phyloP scores from a whole-genome alignment of 371 early-diverging fungal genomes.

The Quaeritorhiza haematococci region DNA sequence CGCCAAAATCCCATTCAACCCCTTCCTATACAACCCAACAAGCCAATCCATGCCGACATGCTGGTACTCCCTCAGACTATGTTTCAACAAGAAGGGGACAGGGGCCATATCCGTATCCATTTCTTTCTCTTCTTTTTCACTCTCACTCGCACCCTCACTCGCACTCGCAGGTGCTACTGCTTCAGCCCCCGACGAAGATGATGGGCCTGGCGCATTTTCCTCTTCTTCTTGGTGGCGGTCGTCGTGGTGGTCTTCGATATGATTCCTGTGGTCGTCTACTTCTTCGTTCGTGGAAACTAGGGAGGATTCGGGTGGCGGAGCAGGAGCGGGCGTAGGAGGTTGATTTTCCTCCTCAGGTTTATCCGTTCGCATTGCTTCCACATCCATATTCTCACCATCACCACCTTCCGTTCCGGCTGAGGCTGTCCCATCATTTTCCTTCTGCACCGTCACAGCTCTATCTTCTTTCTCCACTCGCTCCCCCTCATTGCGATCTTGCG shows the following conservation, averaged over 20 bases:
- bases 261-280: not conserved
- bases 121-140: not conserved
- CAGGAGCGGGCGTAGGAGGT: no score
- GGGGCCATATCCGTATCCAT: not conserved
- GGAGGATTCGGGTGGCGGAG: no score
- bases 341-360: no score
- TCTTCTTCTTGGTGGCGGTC: not conserved
- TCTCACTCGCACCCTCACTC: conserved; percentile 3
- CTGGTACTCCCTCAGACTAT: conserved; percentile 84
- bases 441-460: no score
- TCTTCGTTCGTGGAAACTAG: no score
- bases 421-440: not conserved
- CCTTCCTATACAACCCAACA: conserved; percentile 89
- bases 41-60: conserved; percentile 96
- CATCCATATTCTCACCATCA: not conserved
- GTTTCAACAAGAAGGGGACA: conserved; percentile 5
- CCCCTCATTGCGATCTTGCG: no score
- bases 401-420: not conserved
- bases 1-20: conserved; percentile 94
- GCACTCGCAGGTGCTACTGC: conserved; percentile 17
- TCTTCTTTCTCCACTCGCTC: no score
- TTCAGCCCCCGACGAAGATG: conserved; percentile 16
- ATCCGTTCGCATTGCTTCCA: not conserved
- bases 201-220: conserved; percentile 6
- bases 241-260: not conserved